Evolutionary conservation across 1,284 basidiomycete genomes (phyloP), one percentile per base, ranked within the genome.

Genomic region (Cryptococcus jaspeensis): DNA sequence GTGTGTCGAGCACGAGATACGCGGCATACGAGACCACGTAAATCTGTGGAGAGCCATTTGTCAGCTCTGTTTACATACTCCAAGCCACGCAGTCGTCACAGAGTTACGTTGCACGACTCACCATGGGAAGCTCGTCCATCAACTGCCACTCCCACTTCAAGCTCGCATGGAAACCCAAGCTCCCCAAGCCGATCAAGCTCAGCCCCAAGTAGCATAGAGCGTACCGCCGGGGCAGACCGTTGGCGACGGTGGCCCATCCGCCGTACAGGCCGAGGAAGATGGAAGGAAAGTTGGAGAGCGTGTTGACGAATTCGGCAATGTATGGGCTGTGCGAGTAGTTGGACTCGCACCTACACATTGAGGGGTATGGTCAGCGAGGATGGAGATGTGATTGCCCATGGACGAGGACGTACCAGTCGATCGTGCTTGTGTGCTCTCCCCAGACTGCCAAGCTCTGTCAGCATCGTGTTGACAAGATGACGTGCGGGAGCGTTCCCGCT

Each of bases 221-320:
- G 51, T 71, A 78, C 18, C 72, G 58, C 25, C 13, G 50, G 9
- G 70, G 71, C 18, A 75, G 48, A 6, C 71, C 69, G 20, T 63
- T 55, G 15, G 52, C 22, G 5, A 57, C 5, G 15, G 60, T 61
- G 53, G 43, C 62, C 25, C 38, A 72, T 42, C 44, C 76, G 9
- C 77, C 80, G 47, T 76, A 80, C 2, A 79, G 48, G 7, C 80
- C 75, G 0, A 78, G 55, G 0, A 65, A 46, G 58, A 82, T 73
- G 43, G 79, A 78, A 15, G 80, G 75, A 25, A 79, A 48, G 54
- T 82, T 82, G 23, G 80, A 73, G 60, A 75, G 56, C 8, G 78
- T 78, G 63, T 80, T 78, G 63, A 74, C 58, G 49, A 75, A 73
- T 61, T 78, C 76, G 49, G 78, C 77, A 37, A 79, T 72, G 58